Evolutionary conservation across 352 stramenopile genomes (phyloP), one percentile per base, ranked within the genome.

Genomic region (Phytophthora melonis): DNA sequence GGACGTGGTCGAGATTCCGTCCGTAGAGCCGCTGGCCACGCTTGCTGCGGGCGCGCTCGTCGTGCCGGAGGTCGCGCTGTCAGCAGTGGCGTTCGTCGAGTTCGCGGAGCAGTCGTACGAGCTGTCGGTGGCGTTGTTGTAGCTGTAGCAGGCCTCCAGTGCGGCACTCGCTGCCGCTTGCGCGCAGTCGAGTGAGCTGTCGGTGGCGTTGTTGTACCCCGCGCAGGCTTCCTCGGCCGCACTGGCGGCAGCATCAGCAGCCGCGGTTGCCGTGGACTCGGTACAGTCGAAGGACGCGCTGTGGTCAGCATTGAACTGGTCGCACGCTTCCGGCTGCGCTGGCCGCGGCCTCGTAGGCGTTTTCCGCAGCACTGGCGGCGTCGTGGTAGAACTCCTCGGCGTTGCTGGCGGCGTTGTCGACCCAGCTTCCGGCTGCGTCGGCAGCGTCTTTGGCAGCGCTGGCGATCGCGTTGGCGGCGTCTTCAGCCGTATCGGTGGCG

Each of bases 391-490:
- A 72, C 8, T 76, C 64, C n/a, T 75, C 63, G 21, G 64, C 56
- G 21, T 67, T 74, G 63, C 71, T 73, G 9, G 64, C 61, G 5
- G 74, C 74, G 36, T 75, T 74, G 32, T 65, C 74, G 36, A 74
- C 66, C 54, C 63, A 73, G 43, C 68, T 77, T 30, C 63, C 57
- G n/a, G 60, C 61, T 27, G 63, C 59, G 16, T 77, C 39, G 25
- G 61, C 52, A 13, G 74, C 70, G 30, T 75, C 74, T 27, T 62
- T 7, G 3, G 65, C 70, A 6, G 52, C 41, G 50, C 21, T 66
- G 21, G 74, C 61, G 25, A 72, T 69, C 2, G 64, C 53, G 45
- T 78, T 69, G 13, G 70, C 61, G 3, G 74, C 74, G 34, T 77
- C 74, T 54, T 71, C 27, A 9, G 69, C 56, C 21, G 69, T 64